These are phyloP conservation scores for Shiraia bambusicola DNA, from an alignment of 2,329 filamentous ascomycete genomes.

Conservation along the genomic window DNA sequence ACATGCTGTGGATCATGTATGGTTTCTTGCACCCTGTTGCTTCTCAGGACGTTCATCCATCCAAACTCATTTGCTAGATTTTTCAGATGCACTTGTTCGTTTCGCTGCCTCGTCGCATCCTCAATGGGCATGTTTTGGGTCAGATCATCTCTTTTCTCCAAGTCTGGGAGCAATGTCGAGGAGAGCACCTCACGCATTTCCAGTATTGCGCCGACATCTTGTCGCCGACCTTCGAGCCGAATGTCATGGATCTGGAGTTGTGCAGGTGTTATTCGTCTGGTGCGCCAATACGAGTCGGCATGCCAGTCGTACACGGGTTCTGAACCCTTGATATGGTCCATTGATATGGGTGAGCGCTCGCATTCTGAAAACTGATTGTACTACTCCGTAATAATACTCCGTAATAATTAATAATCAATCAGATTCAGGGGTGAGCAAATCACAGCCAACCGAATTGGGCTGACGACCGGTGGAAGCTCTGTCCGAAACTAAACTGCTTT, in stretches of 20 bases:
- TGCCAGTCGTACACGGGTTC: slow-evolving; percentile 37
- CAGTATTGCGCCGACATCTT: slow-evolving; percentile 39
- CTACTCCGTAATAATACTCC: neutral
- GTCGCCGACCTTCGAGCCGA: slow-evolving; percentile 36
- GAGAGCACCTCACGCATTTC: slow-evolving; percentile 43
- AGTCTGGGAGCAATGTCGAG: slow-evolving; percentile 38
- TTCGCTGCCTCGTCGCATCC: slow-evolving; percentile 31
- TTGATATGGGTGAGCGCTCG: neutral
- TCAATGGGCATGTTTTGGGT: slow-evolving; percentile 18
- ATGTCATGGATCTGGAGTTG: slow-evolving; percentile 46
- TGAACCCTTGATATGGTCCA: slow-evolving; percentile 21
- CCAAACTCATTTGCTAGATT: slow-evolving; percentile 44
- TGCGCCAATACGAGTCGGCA: slow-evolving; percentile 40
- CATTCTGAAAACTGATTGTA: slow-evolving; percentile 1
- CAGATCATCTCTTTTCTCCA: slow-evolving; percentile 26
- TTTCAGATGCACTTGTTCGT: slow-evolving; percentile 40
- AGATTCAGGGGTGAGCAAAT: slow-evolving; percentile 3
- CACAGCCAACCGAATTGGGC: slow-evolving; percentile 2
- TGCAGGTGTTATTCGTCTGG: slow-evolving; percentile 43
- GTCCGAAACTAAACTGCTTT: slow-evolving; percentile 4
- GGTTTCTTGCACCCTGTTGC: slow-evolving; percentile 33
- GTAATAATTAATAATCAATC: neutral
- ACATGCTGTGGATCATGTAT: slow-evolving; percentile 28
- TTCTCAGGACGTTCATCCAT: slow-evolving; percentile 46
- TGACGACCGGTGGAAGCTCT: slow-evolving; percentile 1